These are phyloP conservation scores for Botryotinia calthae DNA, from an alignment of 2,329 filamentous ascomycete species.

Conservation along the genomic window DNA sequence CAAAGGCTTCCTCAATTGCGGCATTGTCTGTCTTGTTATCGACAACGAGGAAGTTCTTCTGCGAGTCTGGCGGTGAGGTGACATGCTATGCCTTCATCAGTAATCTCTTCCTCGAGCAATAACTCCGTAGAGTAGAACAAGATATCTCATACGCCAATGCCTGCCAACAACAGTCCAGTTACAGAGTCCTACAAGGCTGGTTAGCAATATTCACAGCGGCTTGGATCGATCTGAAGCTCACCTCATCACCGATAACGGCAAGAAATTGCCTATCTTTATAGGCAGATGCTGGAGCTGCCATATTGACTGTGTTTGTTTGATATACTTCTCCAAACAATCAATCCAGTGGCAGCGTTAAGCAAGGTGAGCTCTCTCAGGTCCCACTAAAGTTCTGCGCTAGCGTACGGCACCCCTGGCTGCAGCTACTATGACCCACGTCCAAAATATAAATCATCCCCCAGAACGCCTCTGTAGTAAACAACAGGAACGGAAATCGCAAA, in stretches of 20 bases:
- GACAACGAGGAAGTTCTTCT: constrained; percentile 98
- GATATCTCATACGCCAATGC: constrained; percentile 72
- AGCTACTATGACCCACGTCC: constrained; percentile 14
- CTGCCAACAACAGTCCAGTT: constrained; percentile 90
- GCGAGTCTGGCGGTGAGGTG: constrained; percentile 78
- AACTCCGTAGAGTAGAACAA: background rate
- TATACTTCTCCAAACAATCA: constrained; percentile 20
- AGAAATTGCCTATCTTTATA: constrained; percentile 91
- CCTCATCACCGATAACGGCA: constrained; percentile 97
- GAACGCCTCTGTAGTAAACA: constrained; percentile 10
- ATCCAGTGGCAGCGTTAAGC: constrained; percentile 16
- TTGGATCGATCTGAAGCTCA: constrained; percentile 39
- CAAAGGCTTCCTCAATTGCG: constrained; percentile 86
- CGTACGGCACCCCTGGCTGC: constrained; percentile 15
- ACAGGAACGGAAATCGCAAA: constrained; percentile 5
- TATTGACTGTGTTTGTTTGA: constrained; percentile 36
- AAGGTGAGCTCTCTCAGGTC: constrained; percentile 19
- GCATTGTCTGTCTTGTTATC: constrained; percentile 88
- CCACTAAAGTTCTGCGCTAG: constrained; percentile 18
- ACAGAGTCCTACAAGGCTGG: constrained; percentile 74
- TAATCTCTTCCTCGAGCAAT: background rate
- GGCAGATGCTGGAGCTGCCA: constrained; percentile 58
- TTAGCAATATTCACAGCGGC: constrained; percentile 25
- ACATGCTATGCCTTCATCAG: constrained; percentile 65
- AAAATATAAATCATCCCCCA: constrained; percentile 4